These are phyloP conservation scores for Sugiyamaella americana DNA, from an alignment of 805 yeast species.

Conservation along the genomic window DNA sequence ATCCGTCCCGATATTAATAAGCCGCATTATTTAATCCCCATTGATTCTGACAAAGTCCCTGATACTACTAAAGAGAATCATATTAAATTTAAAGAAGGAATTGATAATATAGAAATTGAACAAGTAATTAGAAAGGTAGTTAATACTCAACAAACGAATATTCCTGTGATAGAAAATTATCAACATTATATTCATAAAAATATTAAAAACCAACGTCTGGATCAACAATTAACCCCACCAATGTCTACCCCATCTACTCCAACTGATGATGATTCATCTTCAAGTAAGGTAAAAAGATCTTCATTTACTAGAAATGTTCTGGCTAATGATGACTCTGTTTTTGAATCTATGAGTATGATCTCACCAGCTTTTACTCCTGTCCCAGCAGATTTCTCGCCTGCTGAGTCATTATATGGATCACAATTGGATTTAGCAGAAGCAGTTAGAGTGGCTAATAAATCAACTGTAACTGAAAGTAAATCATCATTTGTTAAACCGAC, in stretches of 20 bases:
- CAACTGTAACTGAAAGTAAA: background rate
- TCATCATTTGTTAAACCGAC: too few relatives aligned
- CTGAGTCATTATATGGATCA: constrained; percentile 11
- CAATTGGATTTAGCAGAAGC: constrained; percentile 19
- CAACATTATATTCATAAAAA: background rate
- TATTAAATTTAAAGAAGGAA: too few relatives aligned
- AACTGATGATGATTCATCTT: background rate
- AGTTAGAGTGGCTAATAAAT: background rate
- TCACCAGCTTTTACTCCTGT: constrained; percentile 33
- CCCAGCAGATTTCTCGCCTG: constrained; percentile 12
- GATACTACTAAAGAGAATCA: too few relatives aligned
- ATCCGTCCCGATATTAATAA: too few relatives aligned
- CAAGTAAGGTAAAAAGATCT: background rate
- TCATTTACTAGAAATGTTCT: background rate
- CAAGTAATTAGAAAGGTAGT: too few relatives aligned
- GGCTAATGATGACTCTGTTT: constrained; percentile 6
- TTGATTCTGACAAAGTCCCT: too few relatives aligned
- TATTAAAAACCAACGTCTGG: background rate
- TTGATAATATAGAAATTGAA: too few relatives aligned
- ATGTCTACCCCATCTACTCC: background rate
- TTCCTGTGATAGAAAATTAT: too few relatives aligned
- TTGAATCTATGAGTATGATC: constrained; percentile 28
- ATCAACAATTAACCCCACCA: background rate
- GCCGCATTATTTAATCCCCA: too few relatives aligned
- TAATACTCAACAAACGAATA: too few relatives aligned